Evolutionary conservation across 305 asterid species (phyloP).

Genomic region (Fraxinus greggii): DNA sequence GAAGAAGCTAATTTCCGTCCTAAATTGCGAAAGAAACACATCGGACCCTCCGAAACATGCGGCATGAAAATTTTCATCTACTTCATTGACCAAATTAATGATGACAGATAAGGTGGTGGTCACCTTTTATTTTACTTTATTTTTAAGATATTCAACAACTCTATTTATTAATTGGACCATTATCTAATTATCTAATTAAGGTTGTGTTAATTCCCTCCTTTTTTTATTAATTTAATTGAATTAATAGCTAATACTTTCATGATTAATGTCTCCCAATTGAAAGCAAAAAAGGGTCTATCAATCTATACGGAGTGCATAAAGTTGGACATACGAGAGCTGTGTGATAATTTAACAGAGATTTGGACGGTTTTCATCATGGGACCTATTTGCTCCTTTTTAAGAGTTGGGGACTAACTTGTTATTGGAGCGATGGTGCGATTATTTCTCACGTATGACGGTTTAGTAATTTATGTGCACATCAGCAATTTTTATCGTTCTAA

Average conservation of each 20-base stretch:
- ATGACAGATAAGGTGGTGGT: slow-evolving; percentile 14
- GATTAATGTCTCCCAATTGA: not conserved
- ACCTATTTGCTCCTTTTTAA: not conserved
- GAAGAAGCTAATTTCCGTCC: not conserved
- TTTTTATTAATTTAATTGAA: no score
- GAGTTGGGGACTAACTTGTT: not conserved
- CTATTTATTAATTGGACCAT: not conserved
- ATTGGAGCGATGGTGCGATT: not conserved
- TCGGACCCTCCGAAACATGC: slow-evolving; percentile 36
- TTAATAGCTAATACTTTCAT: not conserved
- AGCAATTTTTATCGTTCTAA: not conserved
- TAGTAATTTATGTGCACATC: not conserved
- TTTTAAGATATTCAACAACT: not conserved
- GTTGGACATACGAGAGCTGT: not conserved
- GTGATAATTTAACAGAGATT: not conserved
- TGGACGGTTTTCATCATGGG: not conserved
- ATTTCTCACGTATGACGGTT: no score
- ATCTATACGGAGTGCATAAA: not conserved
- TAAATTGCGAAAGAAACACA: not conserved
- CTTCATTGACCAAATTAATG: not conserved
- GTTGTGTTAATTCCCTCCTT: not conserved
- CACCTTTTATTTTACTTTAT: slow-evolving; percentile 6
- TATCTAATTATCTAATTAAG: not conserved
- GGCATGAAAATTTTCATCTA: slow-evolving; percentile 34
- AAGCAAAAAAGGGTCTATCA: not conserved